Conservation (phyloP, 1,139 yeast genomes). For the Geotrichum fermentans region DNA sequence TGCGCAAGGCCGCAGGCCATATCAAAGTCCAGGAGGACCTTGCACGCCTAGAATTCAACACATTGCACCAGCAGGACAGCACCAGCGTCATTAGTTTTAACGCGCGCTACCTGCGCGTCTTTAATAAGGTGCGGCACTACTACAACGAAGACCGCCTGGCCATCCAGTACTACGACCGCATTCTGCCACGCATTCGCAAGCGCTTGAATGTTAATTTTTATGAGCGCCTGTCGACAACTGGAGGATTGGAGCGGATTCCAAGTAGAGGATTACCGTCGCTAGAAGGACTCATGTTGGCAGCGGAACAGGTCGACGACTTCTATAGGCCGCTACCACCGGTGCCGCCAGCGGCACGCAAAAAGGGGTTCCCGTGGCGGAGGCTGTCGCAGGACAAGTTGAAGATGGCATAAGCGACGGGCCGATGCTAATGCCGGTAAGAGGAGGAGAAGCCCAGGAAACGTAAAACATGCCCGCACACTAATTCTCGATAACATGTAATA, state of each 20-base stretch:
- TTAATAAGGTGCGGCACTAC: slow-evolving; percentile 16
- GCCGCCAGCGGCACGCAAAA: not conserved
- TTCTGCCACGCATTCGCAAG: slow-evolving; percentile 9
- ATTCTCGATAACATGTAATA: not conserved
- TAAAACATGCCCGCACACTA: no score
- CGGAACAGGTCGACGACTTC: slow-evolving; percentile 17
- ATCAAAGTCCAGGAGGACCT: slow-evolving; percentile 18
- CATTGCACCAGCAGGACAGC: slow-evolving; percentile 1
- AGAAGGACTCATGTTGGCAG: slow-evolving; percentile 15
- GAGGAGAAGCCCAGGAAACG: no score
- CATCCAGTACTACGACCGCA: slow-evolving; percentile 18
- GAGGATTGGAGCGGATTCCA: not conserved
- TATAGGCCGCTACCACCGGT: slow-evolving; percentile 15
- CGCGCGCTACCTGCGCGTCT: slow-evolving; percentile 13
- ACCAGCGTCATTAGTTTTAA: slow-evolving; percentile 10
- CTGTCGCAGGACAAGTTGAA: not conserved
- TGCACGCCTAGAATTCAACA: slow-evolving; percentile 15
- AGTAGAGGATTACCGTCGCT: slow-evolving; percentile 2
- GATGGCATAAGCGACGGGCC: no score
- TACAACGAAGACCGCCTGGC: slow-evolving; percentile 19
- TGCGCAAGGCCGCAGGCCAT: slow-evolving; percentile 15
- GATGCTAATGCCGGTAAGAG: no score
- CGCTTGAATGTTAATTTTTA: slow-evolving; percentile 10
- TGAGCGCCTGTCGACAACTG: slow-evolving; percentile 7
- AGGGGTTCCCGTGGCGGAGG: not conserved